Conservation (phyloP, 306 rosid genomes). For the Sechiopsis laciniata region DNA sequence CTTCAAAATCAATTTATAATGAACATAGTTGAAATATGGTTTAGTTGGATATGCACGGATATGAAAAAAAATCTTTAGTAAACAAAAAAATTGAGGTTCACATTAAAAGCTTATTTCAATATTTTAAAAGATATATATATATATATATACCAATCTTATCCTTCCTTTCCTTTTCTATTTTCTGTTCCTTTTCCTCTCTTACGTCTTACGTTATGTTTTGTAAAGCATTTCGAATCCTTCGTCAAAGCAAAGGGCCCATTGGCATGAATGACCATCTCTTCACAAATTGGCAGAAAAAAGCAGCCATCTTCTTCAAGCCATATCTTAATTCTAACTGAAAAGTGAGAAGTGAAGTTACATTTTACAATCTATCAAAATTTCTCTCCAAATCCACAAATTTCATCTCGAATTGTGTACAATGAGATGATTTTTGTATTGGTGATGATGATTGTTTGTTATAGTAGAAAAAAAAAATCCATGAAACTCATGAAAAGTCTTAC, state of each 20-base stretch:
- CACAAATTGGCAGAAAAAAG: not conserved
- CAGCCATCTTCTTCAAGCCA: constrained; percentile 6
- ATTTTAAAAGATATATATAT: not conserved
- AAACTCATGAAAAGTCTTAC: not conserved
- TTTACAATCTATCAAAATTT: no score
- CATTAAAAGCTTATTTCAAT: no score
- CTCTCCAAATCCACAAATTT: no score
- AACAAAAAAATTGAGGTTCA: no score
- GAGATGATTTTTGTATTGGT: not conserved
- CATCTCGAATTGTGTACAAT: not conserved
- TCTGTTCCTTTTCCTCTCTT: not conserved
- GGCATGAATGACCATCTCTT: no score
- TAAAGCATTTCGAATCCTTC: constrained; percentile 12
- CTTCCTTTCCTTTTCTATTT: not conserved
- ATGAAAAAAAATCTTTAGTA: no score
- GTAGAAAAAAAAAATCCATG: no score
- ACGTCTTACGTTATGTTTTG: constrained; percentile 8
- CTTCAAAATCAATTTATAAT: no score
- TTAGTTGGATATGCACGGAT: no score
- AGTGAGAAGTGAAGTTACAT: not conserved
- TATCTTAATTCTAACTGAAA: not conserved
- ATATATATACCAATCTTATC: constrained; percentile 3
- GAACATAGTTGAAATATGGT: no score
- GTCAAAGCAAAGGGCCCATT: constrained; percentile 20
- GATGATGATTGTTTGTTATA: not conserved